Evolutionary conservation across 106 monocot genomes (phyloP).

Genomic region (Posidonia australis): DNA sequence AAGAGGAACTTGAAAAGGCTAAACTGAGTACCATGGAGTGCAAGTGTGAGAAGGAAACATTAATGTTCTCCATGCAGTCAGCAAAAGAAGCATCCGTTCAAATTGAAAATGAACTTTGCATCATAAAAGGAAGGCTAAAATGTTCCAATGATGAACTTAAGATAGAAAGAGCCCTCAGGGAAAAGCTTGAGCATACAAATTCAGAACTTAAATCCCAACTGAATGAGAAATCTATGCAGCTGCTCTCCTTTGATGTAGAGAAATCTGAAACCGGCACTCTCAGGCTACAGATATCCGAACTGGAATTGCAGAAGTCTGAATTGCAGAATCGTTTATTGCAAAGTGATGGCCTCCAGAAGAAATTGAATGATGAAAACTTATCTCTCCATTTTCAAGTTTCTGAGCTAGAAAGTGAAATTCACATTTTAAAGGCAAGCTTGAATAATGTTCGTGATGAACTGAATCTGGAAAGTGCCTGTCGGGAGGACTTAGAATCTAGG

Average conservation of each 20-base stretch:
- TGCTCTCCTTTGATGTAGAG: slow-evolving; percentile 10
- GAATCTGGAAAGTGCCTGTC: slow-evolving; percentile 24
- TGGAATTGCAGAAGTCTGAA: slow-evolving; percentile 1
- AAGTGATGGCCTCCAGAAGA: slow-evolving; percentile 26
- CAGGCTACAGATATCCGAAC: slow-evolving; percentile 3
- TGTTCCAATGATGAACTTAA: slow-evolving; percentile 26
- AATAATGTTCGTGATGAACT: slow-evolving; percentile 18
- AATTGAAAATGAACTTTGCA: slow-evolving; percentile 47
- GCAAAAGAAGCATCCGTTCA: slow-evolving; percentile 15
- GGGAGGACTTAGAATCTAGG: slow-evolving; percentile 37
- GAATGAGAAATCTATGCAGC: slow-evolving; percentile 8
- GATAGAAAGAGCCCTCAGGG: slow-evolving; percentile 23
- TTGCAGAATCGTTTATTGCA: slow-evolving; percentile 8
- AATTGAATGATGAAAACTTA: slow-evolving; percentile 23
- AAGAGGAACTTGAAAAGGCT: slow-evolving; percentile 52
- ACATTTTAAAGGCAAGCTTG: slow-evolving; percentile 32
- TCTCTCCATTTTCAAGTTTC: slow-evolving; percentile 25
- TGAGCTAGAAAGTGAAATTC: slow-evolving; percentile 51
- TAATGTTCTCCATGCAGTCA: slow-evolving; percentile 14
- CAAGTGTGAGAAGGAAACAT: slow-evolving; percentile 39
- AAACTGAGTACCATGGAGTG: slow-evolving; percentile 29
- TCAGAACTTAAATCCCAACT: slow-evolving; percentile 18
- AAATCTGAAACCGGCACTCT: slow-evolving; percentile 15
- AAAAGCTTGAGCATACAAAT: slow-evolving; percentile 39
- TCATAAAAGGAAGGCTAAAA: slow-evolving; percentile 31